phyloP scores from a whole-genome alignment of 2,329 filamentous ascomycete species.

The Akanthomyces lecanii region DNA sequence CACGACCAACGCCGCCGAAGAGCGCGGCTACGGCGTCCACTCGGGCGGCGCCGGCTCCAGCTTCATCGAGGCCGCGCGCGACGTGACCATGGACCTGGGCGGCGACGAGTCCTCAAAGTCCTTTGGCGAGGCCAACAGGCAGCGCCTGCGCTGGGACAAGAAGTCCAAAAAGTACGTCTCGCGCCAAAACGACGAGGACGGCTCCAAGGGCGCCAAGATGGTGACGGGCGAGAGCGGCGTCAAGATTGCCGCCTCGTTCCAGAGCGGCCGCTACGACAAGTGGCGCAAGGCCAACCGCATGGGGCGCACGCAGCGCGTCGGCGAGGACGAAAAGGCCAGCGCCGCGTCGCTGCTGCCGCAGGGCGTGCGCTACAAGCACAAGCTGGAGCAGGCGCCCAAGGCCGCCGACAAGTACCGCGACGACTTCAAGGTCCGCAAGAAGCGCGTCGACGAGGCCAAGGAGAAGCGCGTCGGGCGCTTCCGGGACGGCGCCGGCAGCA shows the following conservation, averaged over 20 bases:
- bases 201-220: conserved; percentile 66
- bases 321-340: conserved; percentile 65
- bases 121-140: conserved; percentile 71
- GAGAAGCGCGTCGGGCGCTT: conserved; percentile 76
- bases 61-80: conserved; percentile 84
- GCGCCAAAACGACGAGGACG: conserved; percentile 90
- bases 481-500: conserved; percentile 68
- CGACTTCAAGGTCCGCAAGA: conserved; percentile 87
- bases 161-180: conserved; percentile 94
- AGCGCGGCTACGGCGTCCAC: conserved; percentile 89
- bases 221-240: conserved; percentile 86
- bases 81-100: conserved; percentile 84
- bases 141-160: conserved; percentile 92
- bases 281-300: conserved; percentile 88
- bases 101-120: conserved; percentile 79
- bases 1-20: conserved; percentile 75
- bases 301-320: conserved; percentile 71
- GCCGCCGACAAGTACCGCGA: conserved; percentile 87
- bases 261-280: conserved; percentile 85
- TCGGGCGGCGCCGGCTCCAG: conserved; percentile 69
- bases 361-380: conserved; percentile 69
- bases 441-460: conserved; percentile 80
- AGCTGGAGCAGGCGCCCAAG: conserved; percentile 83
- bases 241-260: conserved; percentile 93
- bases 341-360: conserved; percentile 8